These are phyloP conservation scores for Paraconiothyrium brasiliense DNA, from an alignment of 2,329 filamentous ascomycete species.

Conservation along the genomic window DNA sequence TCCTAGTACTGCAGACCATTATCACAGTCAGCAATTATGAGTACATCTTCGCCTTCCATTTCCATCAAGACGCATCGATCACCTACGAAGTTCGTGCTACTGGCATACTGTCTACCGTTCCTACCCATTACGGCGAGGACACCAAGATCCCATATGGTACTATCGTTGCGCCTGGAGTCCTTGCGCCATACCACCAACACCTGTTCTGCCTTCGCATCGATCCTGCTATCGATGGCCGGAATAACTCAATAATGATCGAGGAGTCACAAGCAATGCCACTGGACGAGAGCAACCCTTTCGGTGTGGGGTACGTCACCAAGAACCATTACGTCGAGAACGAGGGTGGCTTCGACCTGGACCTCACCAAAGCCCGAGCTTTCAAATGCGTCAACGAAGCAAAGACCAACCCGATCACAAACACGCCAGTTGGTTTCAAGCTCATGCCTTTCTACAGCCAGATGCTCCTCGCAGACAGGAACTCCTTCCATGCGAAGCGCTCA, in stretches of 20 bases:
- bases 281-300: slow-evolving; percentile 29
- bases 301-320: slow-evolving; percentile 31
- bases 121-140: slow-evolving; percentile 47
- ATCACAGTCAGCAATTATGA: slow-evolving; percentile 42
- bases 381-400: slow-evolving; percentile 60
- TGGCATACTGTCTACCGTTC: slow-evolving; percentile 53
- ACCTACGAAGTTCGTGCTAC: slow-evolving; percentile 56
- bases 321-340: slow-evolving; percentile 23
- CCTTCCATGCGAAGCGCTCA: slow-evolving; percentile 35
- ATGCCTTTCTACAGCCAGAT: slow-evolving; percentile 45
- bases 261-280: slow-evolving; percentile 34
- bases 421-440: slow-evolving; percentile 62
- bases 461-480: slow-evolving; percentile 33
- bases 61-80: slow-evolving; percentile 53
- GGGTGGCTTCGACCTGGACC: slow-evolving; percentile 29
- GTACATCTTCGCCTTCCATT: slow-evolving; percentile 53
- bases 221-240: slow-evolving; percentile 52
- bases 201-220: slow-evolving; percentile 57
- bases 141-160: slow-evolving; percentile 49
- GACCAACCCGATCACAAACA: slow-evolving; percentile 60
- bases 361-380: slow-evolving; percentile 50
- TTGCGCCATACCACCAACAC: slow-evolving; percentile 57
- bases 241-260: slow-evolving; percentile 45
- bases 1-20: slow-evolving; percentile 37
- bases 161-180: slow-evolving; percentile 52